Base-by-base conservation (phyloP, 202 grass and related monocot species). In the Eragrostis tef region DNA sequence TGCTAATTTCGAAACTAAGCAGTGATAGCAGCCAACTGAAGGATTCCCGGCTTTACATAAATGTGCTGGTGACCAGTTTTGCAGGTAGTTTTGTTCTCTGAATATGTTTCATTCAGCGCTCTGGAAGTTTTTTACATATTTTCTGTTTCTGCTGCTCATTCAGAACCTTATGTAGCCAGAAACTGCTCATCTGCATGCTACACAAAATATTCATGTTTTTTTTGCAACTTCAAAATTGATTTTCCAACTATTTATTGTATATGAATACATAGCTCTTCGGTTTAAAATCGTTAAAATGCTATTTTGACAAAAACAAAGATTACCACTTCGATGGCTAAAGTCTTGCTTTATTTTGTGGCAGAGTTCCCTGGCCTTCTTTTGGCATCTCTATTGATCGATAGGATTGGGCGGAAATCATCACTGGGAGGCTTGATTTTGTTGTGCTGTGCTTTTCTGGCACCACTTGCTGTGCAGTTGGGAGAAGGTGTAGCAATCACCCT, bases 61-160 rank as follows among this genome's bases (percentile, higher is more conserved):
- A 93, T 86, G 79, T 93, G 67, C 58, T 90, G 73, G 16, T 93
- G 56, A 88, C 85, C 56, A 93, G 82, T 42, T 60, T 88, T 59
- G 87, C 85, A 80, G 91, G 91, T 93, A 83, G 0, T 39, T 25
- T 19, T 20, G n/a, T 59, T n/a, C 42, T 16, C 53, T 16, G 12
- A 43, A 75, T 7, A 79, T 39, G 50, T 14, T 66, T 65, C 39
- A 16, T 45, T 77, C 1, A 11, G 2, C 22, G 11, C 6, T 61
- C 27, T 48, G 27, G 34, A 39, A 36, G 27, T 12, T 73, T 34
- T 11, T 26, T 56, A n/a, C 3, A 6, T 2, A 54, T 53, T 54
- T 53, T 57, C 71, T 34, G 6, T 57, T 57, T 69, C 29, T 43
- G 1, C 7, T 73, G 68, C 34, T 26, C 7, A 45, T 61, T 45